Percentiles rank a stretch among this genome's conserved stretches.
Evolutionary conservation across 495 filamentous ascomycete genomes (phyloP).

Genomic region (Aspergillus campestris): DNA sequence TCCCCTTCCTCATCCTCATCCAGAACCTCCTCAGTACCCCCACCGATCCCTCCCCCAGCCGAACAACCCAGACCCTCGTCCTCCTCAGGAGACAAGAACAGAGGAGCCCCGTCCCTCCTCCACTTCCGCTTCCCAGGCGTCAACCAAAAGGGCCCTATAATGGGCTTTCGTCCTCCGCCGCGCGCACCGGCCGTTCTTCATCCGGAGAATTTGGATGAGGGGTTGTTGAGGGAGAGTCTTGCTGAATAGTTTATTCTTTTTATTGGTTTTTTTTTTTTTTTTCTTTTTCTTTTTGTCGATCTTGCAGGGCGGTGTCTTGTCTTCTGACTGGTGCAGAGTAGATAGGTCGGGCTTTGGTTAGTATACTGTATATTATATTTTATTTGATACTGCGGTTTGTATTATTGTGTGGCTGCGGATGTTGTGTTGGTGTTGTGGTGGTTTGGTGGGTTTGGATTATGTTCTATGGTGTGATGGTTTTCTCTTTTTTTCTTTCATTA

Average conservation of each 20-base stretch:
- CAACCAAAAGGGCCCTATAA: slow-evolving; percentile 41
- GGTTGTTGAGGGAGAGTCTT: slow-evolving; percentile 33
- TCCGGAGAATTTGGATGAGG: slow-evolving; percentile 28
- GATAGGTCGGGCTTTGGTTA: too few relatives aligned
- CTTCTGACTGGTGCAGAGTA: neutral
- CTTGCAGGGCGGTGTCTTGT: neutral
- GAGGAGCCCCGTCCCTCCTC: slow-evolving; percentile 2
- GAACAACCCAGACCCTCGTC: neutral
- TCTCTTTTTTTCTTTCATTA: slow-evolving; percentile 1
- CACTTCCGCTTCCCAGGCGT: slow-evolving; percentile 37
- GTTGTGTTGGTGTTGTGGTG: neutral
- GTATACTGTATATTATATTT: too few relatives aligned
- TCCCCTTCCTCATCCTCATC: neutral
- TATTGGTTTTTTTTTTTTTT: slow-evolving; percentile 2
- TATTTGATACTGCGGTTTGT: too few relatives aligned
- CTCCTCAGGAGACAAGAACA: neutral
- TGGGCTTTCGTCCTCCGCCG: slow-evolving; percentile 29
- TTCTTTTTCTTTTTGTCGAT: slow-evolving; percentile 4
- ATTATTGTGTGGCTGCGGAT: too few relatives aligned
- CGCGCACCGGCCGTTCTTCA: slow-evolving; percentile 25
- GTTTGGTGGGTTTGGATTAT: slow-evolving; percentile 3
- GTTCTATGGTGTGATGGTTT: slow-evolving; percentile 11
- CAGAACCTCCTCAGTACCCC: neutral
- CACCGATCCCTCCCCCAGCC: neutral
- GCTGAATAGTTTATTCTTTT: slow-evolving; percentile 17